Base-by-base conservation (phyloP, 768 basidiomycete species). In the Pleurotus djamor region DNA sequence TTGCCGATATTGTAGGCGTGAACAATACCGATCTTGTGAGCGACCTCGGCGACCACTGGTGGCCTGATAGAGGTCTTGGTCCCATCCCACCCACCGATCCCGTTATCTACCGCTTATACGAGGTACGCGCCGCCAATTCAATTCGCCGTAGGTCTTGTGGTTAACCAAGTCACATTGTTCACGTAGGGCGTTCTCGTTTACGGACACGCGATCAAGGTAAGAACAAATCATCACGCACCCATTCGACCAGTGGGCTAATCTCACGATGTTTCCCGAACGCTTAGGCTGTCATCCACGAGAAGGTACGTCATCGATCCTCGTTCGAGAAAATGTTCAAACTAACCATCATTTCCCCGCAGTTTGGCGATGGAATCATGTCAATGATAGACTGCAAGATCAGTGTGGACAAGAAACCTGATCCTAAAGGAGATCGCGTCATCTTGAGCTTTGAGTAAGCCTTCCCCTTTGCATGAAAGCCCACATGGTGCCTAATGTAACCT, bases 321-420 rank as follows among this genome's bases (percentile, higher is more conserved):
- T n/a, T n/a, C n/a, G 45, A 32, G 37, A 59, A 2, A 48, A n/a
- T 32, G 16, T 49, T 14, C 16, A 34, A 9, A 62, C n/a, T n/a
- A 9, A 59, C 50, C 47, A 32, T 63, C 5, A 37, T 21, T 35
- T 36, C 32, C 16, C 21, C 59, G 2, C 63, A 90, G 88, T 92
- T 92, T 62, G 91, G 91, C 4, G 91, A 93, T 65, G 91, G 91
- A 4, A 92, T 93, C 61, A 92, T 92, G 89, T 89, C 88, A 16
- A 90, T 92, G 88, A 91, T 92, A 59, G 91, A 93, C 69, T 92
- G 91, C 72, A 86, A 83, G 64, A 79, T 92, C 61, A 78, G 77
- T 49, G 76, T 92, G 48, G 76, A 83, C 61, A 84, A 78, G 74
- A 92, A 92, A 69, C 77, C 80, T 13, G 83, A 92, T 65, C 89